Evolutionary conservation across 805 yeast species (phyloP), one percentile per base, ranked within the genome.

Genomic region (Ascoidea rubescens): DNA sequence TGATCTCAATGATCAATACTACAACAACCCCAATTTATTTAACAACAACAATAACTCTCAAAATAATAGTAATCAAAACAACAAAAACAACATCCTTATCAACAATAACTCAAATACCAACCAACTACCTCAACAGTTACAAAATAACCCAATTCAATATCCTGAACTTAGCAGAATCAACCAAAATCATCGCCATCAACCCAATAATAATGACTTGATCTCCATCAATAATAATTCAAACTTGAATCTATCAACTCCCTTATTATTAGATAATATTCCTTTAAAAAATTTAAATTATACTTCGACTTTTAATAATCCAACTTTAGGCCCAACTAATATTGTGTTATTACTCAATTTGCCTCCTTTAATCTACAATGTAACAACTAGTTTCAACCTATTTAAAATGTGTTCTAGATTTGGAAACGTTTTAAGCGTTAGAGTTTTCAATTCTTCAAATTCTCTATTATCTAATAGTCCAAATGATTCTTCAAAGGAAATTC

Each of bases 281-380:
- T 79, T 83, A 53, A 67, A 75, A 32, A 70, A 74, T 44, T 68
- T 83, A 46, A 72, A 77, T 46, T 72, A 84, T 68, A 82, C 84
- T n/a, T 80, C 90, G 2, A 79, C 85, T 46, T 79, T 80, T 58
- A 84, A 82, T 52, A 87, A 84, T 60, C 74, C 86, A 4, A 70
- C 79, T 48, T 63, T 87, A 58, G 80, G 85, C 16, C 95, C 95
- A 16, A 81, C 96, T 0, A 79, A 84, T 58, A 80, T 87, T 10
- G 71, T 91, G 48, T 73, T 90, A 57, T 71, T 93, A 52, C 86
- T 89, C 48, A 88, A 90, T 61, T 73, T 91, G 50, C 97, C 97
- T 10, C 66, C 79, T 1, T 66, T 66, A 21, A 63, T 70, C 4
- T 68, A 73, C 14, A 72, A 80, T 7, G 64, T 78, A 1, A 73